Base-by-base conservation (phyloP, 495 filamentous ascomycete genomes). In the Neurospora terricola region DNA sequence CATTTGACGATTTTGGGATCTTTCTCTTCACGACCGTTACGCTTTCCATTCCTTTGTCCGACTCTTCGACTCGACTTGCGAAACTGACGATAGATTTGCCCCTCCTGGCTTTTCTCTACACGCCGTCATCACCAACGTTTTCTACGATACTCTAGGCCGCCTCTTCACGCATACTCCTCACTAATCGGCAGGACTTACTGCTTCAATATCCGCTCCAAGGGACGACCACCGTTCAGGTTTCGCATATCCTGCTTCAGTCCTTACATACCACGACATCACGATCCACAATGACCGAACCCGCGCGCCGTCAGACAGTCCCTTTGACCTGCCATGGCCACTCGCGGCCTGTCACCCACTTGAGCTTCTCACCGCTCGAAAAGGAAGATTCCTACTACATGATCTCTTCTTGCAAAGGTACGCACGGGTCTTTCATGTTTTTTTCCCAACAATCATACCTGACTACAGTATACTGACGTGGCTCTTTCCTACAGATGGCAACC, bases 301-400 rank as follows among this genome's bases (percentile, higher is more conserved):
- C 82, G 23, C 84, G 85, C 18, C 84, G 87, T 68, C 84, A 86
- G 75, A 87, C 85, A 69, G 94, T 98, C 48, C 96, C 96, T 70
- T 82, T 98, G 76, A 99, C 96, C 70, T 99, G 96, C 83, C 96
- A 98, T 82, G 96, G 96, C 70, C 96, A 99, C 82, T 97, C 94
- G 37, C 91, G 96, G 72, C 96, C 96, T 3, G 94, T 99, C 75
- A 94, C 95, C 16, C 96, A 99, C 83, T 85, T 99, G 75, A 93
- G 89, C 81, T 99, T 98, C 83, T 98, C 96, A 23, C 89, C 91
- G 14, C 88, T 96, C 6, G 85, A 85, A 72, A 90, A 94, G 77
- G 91, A 95, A 69, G 91, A 94, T 69, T 89, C 91, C 74, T 98
- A 97, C 82, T 98, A 97, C 79, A 83, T 98, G 75, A 94, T 98